These are phyloP conservation scores for Termitomyces sp. DNA, from an alignment of 768 basidiomycete genomes.

Conservation along the genomic window DNA sequence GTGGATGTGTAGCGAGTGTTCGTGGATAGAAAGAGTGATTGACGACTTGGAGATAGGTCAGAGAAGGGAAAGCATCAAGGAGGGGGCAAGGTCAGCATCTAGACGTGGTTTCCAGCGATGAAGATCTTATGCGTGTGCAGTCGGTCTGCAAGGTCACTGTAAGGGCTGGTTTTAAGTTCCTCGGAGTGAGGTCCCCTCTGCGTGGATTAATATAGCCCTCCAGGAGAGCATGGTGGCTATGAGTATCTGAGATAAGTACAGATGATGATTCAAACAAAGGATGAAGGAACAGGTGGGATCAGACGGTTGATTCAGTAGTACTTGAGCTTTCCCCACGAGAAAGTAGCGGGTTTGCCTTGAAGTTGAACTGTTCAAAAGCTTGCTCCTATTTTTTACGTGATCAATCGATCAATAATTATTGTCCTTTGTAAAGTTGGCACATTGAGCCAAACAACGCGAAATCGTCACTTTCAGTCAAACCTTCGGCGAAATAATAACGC, in stretches of 20 bases:
- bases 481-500: too few species aligned
- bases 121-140: constrained; percentile 38
- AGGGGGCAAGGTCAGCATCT: constrained; percentile 12
- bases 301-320: background rate
- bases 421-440: too few species aligned
- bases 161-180: constrained; percentile 28
- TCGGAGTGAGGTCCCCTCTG: constrained; percentile 37
- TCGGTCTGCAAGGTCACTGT: constrained; percentile 20
- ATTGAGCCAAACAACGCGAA: too few species aligned
- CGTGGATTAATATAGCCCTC: constrained; percentile 36
- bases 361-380: background rate
- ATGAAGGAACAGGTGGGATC: background rate
- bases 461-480: too few species aligned
- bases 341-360: background rate
- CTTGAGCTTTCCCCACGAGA: background rate
- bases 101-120: constrained; percentile 45
- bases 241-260: constrained; percentile 36
- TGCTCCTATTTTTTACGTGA: too few species aligned
- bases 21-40: constrained; percentile 23
- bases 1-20: constrained; percentile 28
- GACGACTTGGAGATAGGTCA: constrained; percentile 37
- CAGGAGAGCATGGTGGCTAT: constrained; percentile 31
- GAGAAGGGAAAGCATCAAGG: constrained; percentile 20
- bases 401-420: too few species aligned
- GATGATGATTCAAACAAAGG: constrained; percentile 29